Evolutionary conservation across 2,329 filamentous ascomycete species (phyloP).

Genomic region (Chaetomium strumarium): DNA sequence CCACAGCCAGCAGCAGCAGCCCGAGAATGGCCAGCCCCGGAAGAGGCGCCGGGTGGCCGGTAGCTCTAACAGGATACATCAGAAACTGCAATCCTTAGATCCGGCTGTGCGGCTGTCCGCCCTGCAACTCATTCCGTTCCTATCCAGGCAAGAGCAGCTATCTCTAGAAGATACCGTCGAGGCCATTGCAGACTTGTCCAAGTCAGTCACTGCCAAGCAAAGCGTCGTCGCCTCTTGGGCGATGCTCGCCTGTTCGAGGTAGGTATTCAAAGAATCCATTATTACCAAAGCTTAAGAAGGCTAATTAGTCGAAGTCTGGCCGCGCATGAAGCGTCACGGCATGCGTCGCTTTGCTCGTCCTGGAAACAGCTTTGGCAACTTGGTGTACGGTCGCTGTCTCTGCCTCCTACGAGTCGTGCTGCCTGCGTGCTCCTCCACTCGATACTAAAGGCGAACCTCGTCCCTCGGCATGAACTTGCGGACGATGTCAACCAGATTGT

Average conservation of each 20-base stretch:
- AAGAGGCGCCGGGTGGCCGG: conserved; percentile 45
- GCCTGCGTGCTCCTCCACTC: conserved; percentile 68
- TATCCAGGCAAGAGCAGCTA: conserved; percentile 42
- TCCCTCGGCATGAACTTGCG: conserved; percentile 61
- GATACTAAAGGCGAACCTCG: conserved; percentile 59
- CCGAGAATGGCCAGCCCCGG: conserved; percentile 41
- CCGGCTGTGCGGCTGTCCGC: conserved; percentile 43
- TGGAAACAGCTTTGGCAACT: conserved; percentile 77
- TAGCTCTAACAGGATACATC: conserved; percentile 41
- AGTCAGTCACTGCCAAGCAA: conserved; percentile 64
- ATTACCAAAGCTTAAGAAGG: not conserved
- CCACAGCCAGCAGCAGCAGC: conserved; percentile 17
- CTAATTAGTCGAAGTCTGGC: conserved; percentile 38
- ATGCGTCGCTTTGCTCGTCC: conserved; percentile 36
- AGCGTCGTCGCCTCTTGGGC: conserved; percentile 68
- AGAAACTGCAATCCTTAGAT: conserved; percentile 43
- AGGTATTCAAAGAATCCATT: conserved; percentile 24
- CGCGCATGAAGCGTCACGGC: conserved; percentile 36
- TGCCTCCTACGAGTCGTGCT: conserved; percentile 65
- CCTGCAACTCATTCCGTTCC: conserved; percentile 53
- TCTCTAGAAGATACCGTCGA: conserved; percentile 47
- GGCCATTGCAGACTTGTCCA: conserved; percentile 52
- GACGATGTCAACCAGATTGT: conserved; percentile 69
- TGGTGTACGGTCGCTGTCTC: conserved; percentile 63
- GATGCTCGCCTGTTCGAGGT: conserved; percentile 77